A percentile compares a stretch with the other conserved stretches of the same genome.
phyloP scores from a whole-genome alignment of 148 eudicot genomes.

The Spergularia bocconei region DNA sequence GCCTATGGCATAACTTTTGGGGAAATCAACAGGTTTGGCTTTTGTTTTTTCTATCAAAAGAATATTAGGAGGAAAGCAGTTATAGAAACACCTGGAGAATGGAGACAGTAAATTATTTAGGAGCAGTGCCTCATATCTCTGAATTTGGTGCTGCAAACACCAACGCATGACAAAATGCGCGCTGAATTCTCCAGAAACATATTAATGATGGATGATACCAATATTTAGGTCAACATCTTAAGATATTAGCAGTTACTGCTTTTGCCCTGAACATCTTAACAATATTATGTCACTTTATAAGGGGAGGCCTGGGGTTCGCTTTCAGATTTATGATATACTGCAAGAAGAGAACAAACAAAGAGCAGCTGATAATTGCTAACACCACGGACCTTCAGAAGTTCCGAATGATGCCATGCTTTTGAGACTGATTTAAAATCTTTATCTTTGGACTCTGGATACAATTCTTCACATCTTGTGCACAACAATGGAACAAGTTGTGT shows the following conservation, averaged over 20 bases:
- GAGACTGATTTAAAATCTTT: constrained; percentile 37
- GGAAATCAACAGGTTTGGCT: too few species aligned
- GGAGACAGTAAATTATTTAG: too few species aligned
- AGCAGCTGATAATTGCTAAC: constrained; percentile 9
- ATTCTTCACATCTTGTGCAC: constrained; percentile 59
- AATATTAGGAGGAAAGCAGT: too few species aligned
- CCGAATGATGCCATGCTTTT: constrained; percentile 72
- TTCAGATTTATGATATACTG: constrained; percentile 5
- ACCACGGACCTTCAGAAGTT: constrained; percentile 69
- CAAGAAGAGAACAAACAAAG: background rate
- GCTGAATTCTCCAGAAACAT: too few species aligned
- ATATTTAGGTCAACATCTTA: background rate
- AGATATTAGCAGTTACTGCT: background rate
- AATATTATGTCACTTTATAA: background rate
- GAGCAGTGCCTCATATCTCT: too few species aligned
- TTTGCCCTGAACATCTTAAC: background rate
- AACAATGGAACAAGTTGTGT: constrained; percentile 84
- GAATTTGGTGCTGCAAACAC: too few species aligned
- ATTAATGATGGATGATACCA: too few species aligned
- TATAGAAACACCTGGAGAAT: too few species aligned
- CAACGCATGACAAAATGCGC: too few species aligned
- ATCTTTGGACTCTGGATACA: constrained; percentile 42
- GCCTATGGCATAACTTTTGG: background rate
- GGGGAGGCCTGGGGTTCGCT: background rate
- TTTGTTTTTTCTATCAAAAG: too few species aligned